These are phyloP conservation scores for Melastoma candidum DNA, from an alignment of 441 rosid species.

Conservation along the genomic window DNA sequence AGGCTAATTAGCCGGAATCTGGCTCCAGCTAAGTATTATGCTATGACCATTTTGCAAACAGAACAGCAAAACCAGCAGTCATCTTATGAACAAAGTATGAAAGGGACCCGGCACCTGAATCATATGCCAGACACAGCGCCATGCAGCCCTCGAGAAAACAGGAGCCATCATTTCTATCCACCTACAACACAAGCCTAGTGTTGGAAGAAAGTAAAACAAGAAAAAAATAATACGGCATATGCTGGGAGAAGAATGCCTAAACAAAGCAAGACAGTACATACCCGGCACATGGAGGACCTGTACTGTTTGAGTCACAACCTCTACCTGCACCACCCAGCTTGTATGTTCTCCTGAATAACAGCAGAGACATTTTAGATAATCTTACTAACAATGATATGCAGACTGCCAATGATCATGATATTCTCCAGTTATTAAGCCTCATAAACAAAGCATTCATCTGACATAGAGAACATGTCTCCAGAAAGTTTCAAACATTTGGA, in stretches of 20 bases:
- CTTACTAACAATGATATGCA: neutral
- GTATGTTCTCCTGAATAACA: constrained; percentile 45
- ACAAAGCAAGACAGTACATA: constrained; percentile 14
- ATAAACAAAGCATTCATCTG: no score
- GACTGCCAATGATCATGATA: no score
- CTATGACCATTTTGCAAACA: neutral
- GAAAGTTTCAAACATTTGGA: no score
- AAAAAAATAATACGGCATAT: no score
- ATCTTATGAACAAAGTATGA: neutral
- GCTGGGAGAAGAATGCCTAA: no score
- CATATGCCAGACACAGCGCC: constrained; percentile 93
- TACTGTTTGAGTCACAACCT: constrained; percentile 56
- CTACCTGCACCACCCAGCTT: constrained; percentile 56
- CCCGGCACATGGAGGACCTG: constrained; percentile 92
- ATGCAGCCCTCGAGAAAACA: constrained; percentile 79
- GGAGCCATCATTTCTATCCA: constrained; percentile 99
- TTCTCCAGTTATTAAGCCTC: no score
- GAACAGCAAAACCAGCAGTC: neutral
- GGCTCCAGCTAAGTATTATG: neutral
- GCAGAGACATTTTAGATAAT: no score
- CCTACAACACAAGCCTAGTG: constrained; percentile 25
- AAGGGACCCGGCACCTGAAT: constrained; percentile 45
- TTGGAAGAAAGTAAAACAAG: neutral
- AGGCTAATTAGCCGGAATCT: no score
- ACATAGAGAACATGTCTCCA: no score